Evolutionary conservation across 495 filamentous ascomycete species (phyloP).

Genomic region (Aspergillus hancockii): DNA sequence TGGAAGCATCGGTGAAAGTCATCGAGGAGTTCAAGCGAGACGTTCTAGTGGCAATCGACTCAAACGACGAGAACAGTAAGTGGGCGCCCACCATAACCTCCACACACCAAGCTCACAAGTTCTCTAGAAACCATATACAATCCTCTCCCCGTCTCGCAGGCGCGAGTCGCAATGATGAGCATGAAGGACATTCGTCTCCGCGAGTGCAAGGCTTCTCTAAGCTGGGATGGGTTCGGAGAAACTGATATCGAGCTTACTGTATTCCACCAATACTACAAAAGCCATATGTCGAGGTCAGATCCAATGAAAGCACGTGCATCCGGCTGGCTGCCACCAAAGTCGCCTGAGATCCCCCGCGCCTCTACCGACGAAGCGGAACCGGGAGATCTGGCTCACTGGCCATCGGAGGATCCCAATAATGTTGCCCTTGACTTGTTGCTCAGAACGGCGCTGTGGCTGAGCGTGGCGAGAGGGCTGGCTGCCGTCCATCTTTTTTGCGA

Average conservation of each 20-base stretch:
- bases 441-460: conserved; percentile 28
- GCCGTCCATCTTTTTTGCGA: conserved; percentile 35
- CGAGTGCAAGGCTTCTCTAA: conserved; percentile 24
- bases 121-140: conserved; percentile 19
- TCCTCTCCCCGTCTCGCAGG: conserved; percentile 11
- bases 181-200: conserved; percentile 25
- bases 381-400: conserved; percentile 20
- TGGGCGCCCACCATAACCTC: neutral
- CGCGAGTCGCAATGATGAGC: conserved; percentile 20
- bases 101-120: neutral
- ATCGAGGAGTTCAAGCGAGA: conserved; percentile 27
- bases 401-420: neutral
- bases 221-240: conserved; percentile 51
- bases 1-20: conserved; percentile 20
- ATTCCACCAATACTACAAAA: conserved; percentile 50
- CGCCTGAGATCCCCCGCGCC: conserved; percentile 9
- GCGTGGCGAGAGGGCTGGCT: conserved; percentile 25
- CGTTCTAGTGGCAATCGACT: conserved; percentile 5
- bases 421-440: conserved; percentile 19
- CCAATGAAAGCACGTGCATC: conserved; percentile 20
- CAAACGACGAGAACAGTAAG: conserved; percentile 17
- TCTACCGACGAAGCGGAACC: conserved; percentile 9
- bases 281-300: conserved; percentile 12
- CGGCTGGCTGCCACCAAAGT: conserved; percentile 23
- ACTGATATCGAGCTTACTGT: conserved; percentile 64